Evolutionary conservation across 768 basidiomycete genomes (phyloP).

Genomic region (Coprinopsis strossmayeri): DNA sequence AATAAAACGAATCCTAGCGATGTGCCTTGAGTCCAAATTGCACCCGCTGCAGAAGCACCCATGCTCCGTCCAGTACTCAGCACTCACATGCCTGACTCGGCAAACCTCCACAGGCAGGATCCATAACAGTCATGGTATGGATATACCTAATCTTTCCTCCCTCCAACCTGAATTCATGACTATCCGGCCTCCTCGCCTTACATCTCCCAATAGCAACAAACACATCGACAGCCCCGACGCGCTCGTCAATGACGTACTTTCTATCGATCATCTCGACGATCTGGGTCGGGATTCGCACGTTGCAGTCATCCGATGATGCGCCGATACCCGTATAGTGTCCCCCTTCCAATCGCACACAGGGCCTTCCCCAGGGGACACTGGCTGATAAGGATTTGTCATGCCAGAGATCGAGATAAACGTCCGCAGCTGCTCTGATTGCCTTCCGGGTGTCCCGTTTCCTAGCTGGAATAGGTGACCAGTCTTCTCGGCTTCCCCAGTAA

Average conservation of each 20-base stretch:
- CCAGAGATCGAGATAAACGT: constrained; percentile 10
- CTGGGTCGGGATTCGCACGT: constrained; percentile 7
- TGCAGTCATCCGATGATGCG: constrained; percentile 5
- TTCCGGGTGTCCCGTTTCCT: constrained; percentile 4
- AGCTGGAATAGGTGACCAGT: constrained; percentile 5
- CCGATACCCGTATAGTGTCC: constrained; percentile 4
- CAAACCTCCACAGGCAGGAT: constrained; percentile 4
- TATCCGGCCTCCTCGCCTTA: constrained; percentile 9
- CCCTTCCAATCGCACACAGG: constrained; percentile 7
- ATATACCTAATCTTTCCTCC: constrained; percentile 9
- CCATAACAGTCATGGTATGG: constrained; percentile 10
- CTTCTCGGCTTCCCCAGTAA: constrained; percentile 1
- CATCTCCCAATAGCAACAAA: constrained; percentile 9
- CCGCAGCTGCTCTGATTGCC: constrained; percentile 3
- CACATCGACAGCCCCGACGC: constrained; percentile 10
- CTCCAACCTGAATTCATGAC: constrained; percentile 10
- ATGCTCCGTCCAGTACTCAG: too few species aligned
- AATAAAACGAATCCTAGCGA: too few species aligned
- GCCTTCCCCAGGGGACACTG: constrained; percentile 9
- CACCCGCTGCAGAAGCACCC: too few species aligned
- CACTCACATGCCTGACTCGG: constrained; percentile 11
- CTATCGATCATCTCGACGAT: constrained; percentile 10
- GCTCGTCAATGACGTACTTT: constrained; percentile 10
- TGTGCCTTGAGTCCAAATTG: too few species aligned
- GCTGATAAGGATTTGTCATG: constrained; percentile 7